Percentiles rank a stretch among this genome's conserved stretches.
Conservation (phyloP, 2,329 filamentous ascomycete genomes). For the Calonectria hongkongensis region DNA sequence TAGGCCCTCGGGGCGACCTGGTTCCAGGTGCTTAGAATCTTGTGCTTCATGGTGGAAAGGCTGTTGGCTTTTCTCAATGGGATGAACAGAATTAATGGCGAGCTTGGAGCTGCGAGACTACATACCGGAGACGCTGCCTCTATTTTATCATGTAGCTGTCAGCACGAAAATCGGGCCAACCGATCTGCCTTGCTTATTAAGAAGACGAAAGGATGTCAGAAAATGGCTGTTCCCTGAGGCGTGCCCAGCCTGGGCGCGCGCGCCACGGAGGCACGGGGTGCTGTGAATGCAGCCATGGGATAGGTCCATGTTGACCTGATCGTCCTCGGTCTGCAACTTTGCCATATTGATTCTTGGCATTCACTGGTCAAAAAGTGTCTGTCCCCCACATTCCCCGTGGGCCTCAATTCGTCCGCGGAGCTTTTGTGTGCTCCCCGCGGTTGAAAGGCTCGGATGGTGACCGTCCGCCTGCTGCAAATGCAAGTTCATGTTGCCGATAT, state of each 20-base stretch:
- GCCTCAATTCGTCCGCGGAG: too few species aligned
- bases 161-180: constrained; percentile 15
- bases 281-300: not conserved
- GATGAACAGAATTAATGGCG: not conserved
- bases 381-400: too few species aligned
- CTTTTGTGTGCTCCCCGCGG: too few species aligned
- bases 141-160: constrained; percentile 3
- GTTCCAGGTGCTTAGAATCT: constrained; percentile 9
- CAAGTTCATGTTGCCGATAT: too few species aligned
- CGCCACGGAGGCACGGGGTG: not conserved
- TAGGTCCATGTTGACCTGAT: not conserved
- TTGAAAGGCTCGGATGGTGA: too few species aligned
- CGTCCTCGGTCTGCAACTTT: not conserved
- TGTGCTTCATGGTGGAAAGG: not conserved
- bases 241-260: not conserved
- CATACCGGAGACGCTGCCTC: not conserved
- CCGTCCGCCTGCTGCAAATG: too few species aligned
- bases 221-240: not conserved
- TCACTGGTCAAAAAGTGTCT: too few species aligned
- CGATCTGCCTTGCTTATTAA: constrained; percentile 26
- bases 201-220: not conserved
- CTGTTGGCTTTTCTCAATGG: not conserved
- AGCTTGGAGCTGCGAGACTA: not conserved
- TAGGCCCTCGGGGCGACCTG: constrained; percentile 18
- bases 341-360: too few species aligned